Evolutionary conservation across 2,329 filamentous ascomycete species (phyloP), one percentile per base, ranked within the genome.

Genomic region (Aspergillus floridensis): DNA sequence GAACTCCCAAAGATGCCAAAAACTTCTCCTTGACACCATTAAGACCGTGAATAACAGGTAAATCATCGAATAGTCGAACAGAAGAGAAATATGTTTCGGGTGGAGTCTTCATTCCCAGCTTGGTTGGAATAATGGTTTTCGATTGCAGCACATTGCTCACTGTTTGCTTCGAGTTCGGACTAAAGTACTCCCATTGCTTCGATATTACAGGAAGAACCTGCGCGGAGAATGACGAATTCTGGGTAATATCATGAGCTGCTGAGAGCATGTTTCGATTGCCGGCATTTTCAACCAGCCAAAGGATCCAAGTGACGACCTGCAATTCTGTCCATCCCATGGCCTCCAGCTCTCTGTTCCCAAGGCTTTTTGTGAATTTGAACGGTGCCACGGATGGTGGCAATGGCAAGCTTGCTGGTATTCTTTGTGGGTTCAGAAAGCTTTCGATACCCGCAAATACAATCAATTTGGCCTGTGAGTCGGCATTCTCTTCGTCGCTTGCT

Each of bases 21-120:
- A 99, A 91, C 72, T 96, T 97, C 49, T 98, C 93, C 72, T 97
- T 98, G 12, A 97, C 85, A 32, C 87, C 86, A 46, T 88, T 86
- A 48, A 93, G 86, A 12, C 86, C 86, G 64, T 88, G 85, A 1
- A 98, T 87, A 12, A 89, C 88, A 0, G 95, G 93, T 16, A 99
- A 80, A 72, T 99, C 95, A 62, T 97, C 92, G 70, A 99, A 99
- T 0, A 99, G 80, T 72, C 92, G 95, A 41, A 99, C 95, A n/a
- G 86, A 89, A 2, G 91, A 87, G 70, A 99, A 97, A 74, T 97
- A 99, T 0, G 95, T 88, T 65, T 98, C 92, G 3, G 81, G 78
- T 4, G 95, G 95, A 66, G 85, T 90, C 67, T 82, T 89, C 93
- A 99, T 96, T 7, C 95, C 95, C 65, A 88, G 77, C 72, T 92